Evolutionary conservation across 805 yeast species (phyloP).

Genomic region (Candida boidinii): DNA sequence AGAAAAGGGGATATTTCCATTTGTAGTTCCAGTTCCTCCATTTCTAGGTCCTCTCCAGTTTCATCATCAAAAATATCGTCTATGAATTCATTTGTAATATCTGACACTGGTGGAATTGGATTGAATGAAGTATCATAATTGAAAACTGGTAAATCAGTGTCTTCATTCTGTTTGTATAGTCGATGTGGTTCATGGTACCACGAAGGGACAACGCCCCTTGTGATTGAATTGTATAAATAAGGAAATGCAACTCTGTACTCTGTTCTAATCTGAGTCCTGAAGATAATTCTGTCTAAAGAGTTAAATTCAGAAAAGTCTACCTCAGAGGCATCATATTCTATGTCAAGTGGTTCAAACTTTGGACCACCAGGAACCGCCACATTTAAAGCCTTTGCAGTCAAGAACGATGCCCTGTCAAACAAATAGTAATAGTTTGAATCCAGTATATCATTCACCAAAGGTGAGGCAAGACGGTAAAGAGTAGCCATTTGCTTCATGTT

Average conservation of each 20-base stretch:
- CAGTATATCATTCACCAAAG: slow-evolving; percentile 50
- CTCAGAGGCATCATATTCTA: slow-evolving; percentile 49
- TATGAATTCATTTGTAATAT: slow-evolving; percentile 11
- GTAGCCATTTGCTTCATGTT: slow-evolving; percentile 53
- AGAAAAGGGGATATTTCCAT: slow-evolving; percentile 54
- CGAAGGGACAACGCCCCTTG: slow-evolving; percentile 51
- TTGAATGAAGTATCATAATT: slow-evolving; percentile 43
- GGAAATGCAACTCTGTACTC: slow-evolving; percentile 89
- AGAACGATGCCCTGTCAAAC: slow-evolving; percentile 72
- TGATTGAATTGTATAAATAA: slow-evolving; percentile 69
- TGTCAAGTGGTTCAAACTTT: slow-evolving; percentile 78
- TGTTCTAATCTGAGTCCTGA: slow-evolving; percentile 66
- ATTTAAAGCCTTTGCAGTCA: slow-evolving; percentile 87
- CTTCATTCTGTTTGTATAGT: slow-evolving; percentile 39
- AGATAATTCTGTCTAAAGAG: slow-evolving; percentile 77
- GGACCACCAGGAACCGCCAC: slow-evolving; percentile 94
- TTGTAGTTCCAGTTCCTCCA: slow-evolving; percentile 33
- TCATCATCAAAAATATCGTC: slow-evolving; percentile 12
- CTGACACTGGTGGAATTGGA: slow-evolving; percentile 36
- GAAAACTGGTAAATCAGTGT: slow-evolving; percentile 47
- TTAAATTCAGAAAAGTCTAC: slow-evolving; percentile 89
- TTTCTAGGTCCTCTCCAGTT: slow-evolving; percentile 25
- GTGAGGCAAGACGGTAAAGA: slow-evolving; percentile 60
- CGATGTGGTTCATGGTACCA: slow-evolving; percentile 59
- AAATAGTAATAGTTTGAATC: slow-evolving; percentile 59